Evolutionary conservation across 2,329 filamentous ascomycete genomes (phyloP).

Genomic region (Leptographium radiaticola): DNA sequence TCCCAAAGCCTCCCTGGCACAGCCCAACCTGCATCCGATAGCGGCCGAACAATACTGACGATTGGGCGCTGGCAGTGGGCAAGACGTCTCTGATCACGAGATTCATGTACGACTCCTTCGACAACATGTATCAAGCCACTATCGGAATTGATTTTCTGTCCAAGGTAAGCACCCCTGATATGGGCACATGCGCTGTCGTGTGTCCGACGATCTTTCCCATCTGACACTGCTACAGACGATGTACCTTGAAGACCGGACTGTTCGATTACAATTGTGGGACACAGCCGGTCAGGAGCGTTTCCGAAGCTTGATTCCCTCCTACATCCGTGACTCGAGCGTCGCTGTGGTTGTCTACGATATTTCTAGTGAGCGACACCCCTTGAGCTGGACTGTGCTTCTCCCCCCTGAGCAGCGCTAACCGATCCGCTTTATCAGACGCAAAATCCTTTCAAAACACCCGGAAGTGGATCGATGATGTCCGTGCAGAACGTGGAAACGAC

Average conservation of each 20-base stretch:
- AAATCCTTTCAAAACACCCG: conserved; percentile 98
- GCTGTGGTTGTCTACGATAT: conserved; percentile 99
- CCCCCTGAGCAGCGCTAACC: too few species aligned
- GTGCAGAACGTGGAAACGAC: conserved; percentile 92
- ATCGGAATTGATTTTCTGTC: conserved; percentile 99
- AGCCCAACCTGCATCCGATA: background rate
- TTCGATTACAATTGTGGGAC: conserved; percentile 95
- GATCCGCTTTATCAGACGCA: conserved; percentile 40
- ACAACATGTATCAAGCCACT: conserved; percentile 98
- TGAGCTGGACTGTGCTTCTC: background rate
- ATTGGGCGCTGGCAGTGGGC: conserved; percentile 52
- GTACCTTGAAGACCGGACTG: conserved; percentile 98
- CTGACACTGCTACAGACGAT: conserved; percentile 54
- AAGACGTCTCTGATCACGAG: conserved; percentile 98
- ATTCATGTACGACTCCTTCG: conserved; percentile 99
- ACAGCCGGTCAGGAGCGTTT: conserved; percentile 97
- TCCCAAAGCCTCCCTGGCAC: background rate
- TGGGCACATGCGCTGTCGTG: background rate
- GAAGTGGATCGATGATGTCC: conserved; percentile 98
- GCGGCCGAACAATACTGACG: background rate
- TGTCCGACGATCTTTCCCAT: background rate
- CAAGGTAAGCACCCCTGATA: conserved; percentile 48
- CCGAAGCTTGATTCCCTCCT: conserved; percentile 90
- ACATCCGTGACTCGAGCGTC: conserved; percentile 95
- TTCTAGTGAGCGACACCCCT: conserved; percentile 43